A percentile compares a stretch with the other conserved stretches of the same genome.
Evolutionary conservation across 192 early-diverging fungal species (phyloP).

Genomic region (Podila minutissima): DNA sequence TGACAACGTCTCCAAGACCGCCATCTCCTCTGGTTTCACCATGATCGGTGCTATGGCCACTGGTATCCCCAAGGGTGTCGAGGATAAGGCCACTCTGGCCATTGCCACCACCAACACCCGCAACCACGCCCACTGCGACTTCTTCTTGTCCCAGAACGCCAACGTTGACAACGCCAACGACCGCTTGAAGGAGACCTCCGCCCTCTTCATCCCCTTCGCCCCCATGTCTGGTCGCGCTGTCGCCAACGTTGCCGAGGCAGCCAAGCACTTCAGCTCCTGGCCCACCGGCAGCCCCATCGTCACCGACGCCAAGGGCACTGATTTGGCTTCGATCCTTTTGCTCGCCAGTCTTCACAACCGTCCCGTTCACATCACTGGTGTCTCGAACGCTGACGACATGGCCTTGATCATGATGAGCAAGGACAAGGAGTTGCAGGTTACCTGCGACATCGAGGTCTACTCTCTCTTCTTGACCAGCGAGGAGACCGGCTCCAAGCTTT

Average conservation of each 20-base stretch:
- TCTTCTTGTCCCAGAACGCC: conserved; percentile 74
- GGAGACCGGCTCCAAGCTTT: conserved; percentile 53
- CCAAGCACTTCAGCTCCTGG: conserved; percentile 85
- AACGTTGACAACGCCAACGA: conserved; percentile 68
- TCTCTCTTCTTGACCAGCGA: conserved; percentile 79
- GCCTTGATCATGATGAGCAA: conserved; percentile 87
- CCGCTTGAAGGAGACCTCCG: conserved; percentile 55
- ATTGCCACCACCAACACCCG: conserved; percentile 60
- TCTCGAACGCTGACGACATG: conserved; percentile 83
- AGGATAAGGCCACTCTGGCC: conserved; percentile 64
- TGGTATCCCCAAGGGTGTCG: conserved; percentile 61
- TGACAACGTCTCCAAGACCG: conserved; percentile 71
- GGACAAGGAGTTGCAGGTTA: conserved; percentile 85
- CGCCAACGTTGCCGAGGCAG: conserved; percentile 69
- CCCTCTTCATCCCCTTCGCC: conserved; percentile 72
- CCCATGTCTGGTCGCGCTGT: conserved; percentile 54
- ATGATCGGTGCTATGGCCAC: conserved; percentile 71
- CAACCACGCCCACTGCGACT: conserved; percentile 73
- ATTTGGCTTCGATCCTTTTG: conserved; percentile 89
- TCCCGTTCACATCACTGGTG: conserved; percentile 89
- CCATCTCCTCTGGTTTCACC: conserved; percentile 90
- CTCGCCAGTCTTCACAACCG: conserved; percentile 86
- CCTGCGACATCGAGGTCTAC: conserved; percentile 94
- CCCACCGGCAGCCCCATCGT: conserved; percentile 77
- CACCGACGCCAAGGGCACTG: conserved; percentile 85